A percentile compares a stretch with the other conserved stretches of the same genome.
Conservation (phyloP, 257 asterid genomes). For the Solanum pennellii region DNA sequence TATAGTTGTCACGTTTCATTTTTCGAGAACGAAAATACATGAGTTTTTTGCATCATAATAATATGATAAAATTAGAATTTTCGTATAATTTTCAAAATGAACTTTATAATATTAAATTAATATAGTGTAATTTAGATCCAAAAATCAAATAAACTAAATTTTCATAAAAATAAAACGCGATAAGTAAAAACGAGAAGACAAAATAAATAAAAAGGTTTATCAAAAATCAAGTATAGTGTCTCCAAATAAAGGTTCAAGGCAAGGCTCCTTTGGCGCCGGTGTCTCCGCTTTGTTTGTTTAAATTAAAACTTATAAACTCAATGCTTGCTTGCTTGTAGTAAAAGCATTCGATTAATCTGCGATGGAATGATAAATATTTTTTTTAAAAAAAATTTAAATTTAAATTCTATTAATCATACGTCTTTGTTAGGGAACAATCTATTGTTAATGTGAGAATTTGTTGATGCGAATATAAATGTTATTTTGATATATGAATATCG, state of each 20-base stretch:
- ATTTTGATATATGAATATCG: neutral
- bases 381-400: too few species aligned
- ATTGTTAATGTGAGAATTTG: neutral
- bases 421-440: neutral
- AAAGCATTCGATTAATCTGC: neutral
- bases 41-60: neutral
- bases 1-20: too few species aligned
- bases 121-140: neutral
- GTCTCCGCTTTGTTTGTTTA: slow-evolving; percentile 34
- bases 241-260: slow-evolving; percentile 31
- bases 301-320: neutral
- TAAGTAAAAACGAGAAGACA: neutral
- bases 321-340: neutral
- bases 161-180: neutral
- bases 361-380: neutral
- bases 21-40: too few species aligned
- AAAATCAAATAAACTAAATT: neutral
- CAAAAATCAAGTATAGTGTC: slow-evolving; percentile 42
- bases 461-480: neutral
- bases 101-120: neutral
- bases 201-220: neutral
- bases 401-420: neutral
- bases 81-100: neutral
- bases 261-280: slow-evolving; percentile 55
- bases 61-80: neutral